These are phyloP conservation scores for Diplodia sapinea DNA, from an alignment of 2,329 filamentous ascomycete genomes.

Conservation along the genomic window DNA sequence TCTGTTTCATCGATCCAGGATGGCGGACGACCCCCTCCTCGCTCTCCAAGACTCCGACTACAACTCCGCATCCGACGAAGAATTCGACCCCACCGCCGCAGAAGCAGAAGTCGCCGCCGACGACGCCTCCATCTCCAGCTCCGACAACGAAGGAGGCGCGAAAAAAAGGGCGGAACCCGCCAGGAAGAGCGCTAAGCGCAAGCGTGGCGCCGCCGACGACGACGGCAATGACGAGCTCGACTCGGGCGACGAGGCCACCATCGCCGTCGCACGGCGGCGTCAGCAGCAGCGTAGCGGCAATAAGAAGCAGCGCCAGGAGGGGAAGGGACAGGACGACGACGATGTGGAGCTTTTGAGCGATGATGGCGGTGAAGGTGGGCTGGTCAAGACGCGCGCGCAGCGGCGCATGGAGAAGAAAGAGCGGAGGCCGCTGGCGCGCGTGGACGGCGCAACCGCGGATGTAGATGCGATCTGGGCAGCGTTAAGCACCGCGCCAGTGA, in stretches of 20 bases:
- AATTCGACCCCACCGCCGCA: slow-evolving; percentile 73
- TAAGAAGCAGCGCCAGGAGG: slow-evolving; percentile 39
- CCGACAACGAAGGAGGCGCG: slow-evolving; percentile 36
- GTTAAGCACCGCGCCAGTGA: slow-evolving; percentile 61
- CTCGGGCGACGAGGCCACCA: slow-evolving; percentile 74
- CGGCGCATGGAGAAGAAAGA: slow-evolving; percentile 70
- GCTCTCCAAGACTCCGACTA: slow-evolving; percentile 46
- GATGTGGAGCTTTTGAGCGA: slow-evolving; percentile 39
- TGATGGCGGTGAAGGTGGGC: slow-evolving; percentile 58
- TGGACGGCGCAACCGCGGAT: slow-evolving; percentile 69
- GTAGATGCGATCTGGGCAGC: slow-evolving; percentile 73
- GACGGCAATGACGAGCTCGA: slow-evolving; percentile 42
- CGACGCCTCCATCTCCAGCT: slow-evolving; percentile 54
- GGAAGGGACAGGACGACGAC: slow-evolving; percentile 11
- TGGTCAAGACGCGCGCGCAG: slow-evolving; percentile 76
- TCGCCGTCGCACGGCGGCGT: slow-evolving; percentile 61
- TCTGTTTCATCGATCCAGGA: neutral
- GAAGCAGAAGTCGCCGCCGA: slow-evolving; percentile 45
- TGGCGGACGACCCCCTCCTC: slow-evolving; percentile 6
- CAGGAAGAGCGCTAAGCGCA: slow-evolving; percentile 41
- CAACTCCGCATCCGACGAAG: slow-evolving; percentile 72
- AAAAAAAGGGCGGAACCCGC: neutral
- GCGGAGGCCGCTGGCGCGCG: slow-evolving; percentile 58
- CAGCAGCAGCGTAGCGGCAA: slow-evolving; percentile 37
- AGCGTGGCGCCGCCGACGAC: slow-evolving; percentile 35